phyloP scores from a whole-genome alignment of 73 alveolate genomes.

The Paramecium tetraurelia region DNA sequence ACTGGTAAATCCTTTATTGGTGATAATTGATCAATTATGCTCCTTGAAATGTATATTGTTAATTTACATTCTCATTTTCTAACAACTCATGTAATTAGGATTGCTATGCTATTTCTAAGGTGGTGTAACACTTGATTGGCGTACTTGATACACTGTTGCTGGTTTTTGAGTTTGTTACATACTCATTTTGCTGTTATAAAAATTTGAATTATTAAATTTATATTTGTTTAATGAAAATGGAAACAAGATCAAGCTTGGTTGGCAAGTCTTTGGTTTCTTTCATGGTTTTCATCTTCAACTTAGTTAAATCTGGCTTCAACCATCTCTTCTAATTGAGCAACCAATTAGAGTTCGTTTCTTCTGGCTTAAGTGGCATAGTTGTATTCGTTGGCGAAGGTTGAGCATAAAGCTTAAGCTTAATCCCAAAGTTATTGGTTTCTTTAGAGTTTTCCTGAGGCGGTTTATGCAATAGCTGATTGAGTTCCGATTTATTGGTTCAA shows the following conservation, averaged over 20 bases:
- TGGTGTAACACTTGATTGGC: not conserved
- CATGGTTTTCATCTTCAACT: conserved; percentile 43
- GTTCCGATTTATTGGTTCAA: conserved; percentile 41
- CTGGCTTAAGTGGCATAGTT: conserved; percentile 36
- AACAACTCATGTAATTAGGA: not conserved
- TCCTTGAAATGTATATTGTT: not conserved
- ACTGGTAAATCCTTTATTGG: conserved; percentile 5
- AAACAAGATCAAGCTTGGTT: not conserved
- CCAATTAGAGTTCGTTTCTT: conserved; percentile 46
- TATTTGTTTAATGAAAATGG: not conserved
- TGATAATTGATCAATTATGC: conserved; percentile 25
- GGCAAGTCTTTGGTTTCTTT: conserved; percentile 43
- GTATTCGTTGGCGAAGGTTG: conserved; percentile 49
- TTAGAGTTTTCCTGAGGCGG: conserved; percentile 52
- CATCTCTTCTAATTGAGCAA: conserved; percentile 37
- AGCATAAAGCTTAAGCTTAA: conserved; percentile 41
- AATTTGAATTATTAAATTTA: not conserved
- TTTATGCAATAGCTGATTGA: conserved; percentile 41
- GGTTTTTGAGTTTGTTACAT: conserved; percentile 21
- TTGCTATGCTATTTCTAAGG: not conserved
- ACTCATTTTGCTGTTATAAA: conserved; percentile 19
- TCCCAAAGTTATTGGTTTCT: conserved; percentile 52
- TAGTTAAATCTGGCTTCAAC: conserved; percentile 31
- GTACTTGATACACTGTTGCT: not conserved
- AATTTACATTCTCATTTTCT: conserved; percentile 29